Evolutionary conservation across 371 early-diverging fungal genomes (phyloP), one percentile per base, ranked within the genome.

Genomic region (Mucor indicus): DNA sequence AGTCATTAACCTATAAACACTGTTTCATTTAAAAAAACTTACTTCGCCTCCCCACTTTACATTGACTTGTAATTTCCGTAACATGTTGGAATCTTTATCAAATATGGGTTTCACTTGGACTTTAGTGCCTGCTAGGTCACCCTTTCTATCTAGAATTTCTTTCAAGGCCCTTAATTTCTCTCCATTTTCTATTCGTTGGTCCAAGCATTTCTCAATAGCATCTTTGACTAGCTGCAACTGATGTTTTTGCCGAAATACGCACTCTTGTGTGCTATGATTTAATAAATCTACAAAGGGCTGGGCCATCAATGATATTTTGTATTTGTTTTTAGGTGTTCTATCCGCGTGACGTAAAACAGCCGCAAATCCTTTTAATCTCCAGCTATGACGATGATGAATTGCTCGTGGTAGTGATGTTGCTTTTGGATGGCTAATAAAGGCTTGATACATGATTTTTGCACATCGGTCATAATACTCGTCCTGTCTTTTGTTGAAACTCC

Each of bases 401-500:
- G n/a, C n/a, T n/a, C n/a, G n/a, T n/a, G n/a, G n/a, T n/a, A n/a
- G n/a, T n/a, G n/a, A 36, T 85, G 67, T 8, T 69, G 58, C 19
- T 61, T 55, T 37, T 66, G 63, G 1, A 72, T 63, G 7, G 73
- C 69, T 47, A 20, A 60, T 45, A 33, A 69, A 71, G 2, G 64
- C 52, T 44, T 83, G 77, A 31, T 84, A 82, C 19, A 98, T 66
- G n/a, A 89, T 79, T 9, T 53, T 53, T 3, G 96, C 87, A 33
- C 93, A 92, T 27, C 81, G 79, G 55, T 92, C 93, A 62, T 95
- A 97, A 62, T 99, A 99, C 17, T 85, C 78, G 22, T 88, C 86
- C 58, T 90, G 94, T 50, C 95, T 95, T 69, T 99, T 99, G 47
- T 98, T 98, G 75, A 99, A 99, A 27, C 94, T 93, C 99, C 99